phyloP scores from a whole-genome alignment of 345 rosid species.

The Populus euphratica region DNA sequence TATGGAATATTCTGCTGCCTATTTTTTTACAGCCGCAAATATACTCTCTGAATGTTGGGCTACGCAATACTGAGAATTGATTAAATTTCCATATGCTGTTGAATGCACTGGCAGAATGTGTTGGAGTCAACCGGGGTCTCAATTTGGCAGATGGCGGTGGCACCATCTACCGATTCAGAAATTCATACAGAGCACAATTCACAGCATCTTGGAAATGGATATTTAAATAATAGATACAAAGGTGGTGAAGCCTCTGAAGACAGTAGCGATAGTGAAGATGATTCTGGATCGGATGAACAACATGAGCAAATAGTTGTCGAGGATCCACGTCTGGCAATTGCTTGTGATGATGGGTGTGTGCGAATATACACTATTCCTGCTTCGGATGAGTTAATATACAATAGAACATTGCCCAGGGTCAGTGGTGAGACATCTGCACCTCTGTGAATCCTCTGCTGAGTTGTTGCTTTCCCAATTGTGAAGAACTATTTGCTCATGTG shows the following conservation, averaged over 20 bases:
- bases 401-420: slow-evolving; percentile 82
- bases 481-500: slow-evolving; percentile 10
- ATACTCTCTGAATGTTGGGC: background rate
- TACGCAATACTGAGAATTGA: background rate
- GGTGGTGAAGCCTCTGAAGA: slow-evolving; percentile 39
- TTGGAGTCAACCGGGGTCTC: slow-evolving; percentile 71
- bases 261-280: slow-evolving; percentile 62
- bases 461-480: slow-evolving; percentile 15
- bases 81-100: slow-evolving; percentile 2
- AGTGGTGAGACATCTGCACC: slow-evolving; percentile 71
- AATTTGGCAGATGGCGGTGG: slow-evolving; percentile 91
- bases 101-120: slow-evolving; percentile 48
- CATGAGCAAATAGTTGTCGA: slow-evolving; percentile 30
- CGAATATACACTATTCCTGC: slow-evolving; percentile 54
- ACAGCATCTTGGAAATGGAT: slow-evolving; percentile 49
- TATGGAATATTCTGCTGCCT: background rate
- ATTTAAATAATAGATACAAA: slow-evolving; percentile 33
- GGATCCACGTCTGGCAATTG: slow-evolving; percentile 56
- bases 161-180: slow-evolving; percentile 31
- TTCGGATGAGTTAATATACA: slow-evolving; percentile 53
- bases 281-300: slow-evolving; percentile 44
- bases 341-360: slow-evolving; percentile 88
- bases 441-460: slow-evolving; percentile 3
- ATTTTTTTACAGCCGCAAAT: background rate
- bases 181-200: slow-evolving; percentile 27